Percentiles rank a stretch among this genome's conserved stretches.
Conservation (phyloP, 352 stramenopile genomes). For the Albugo laibachii region DNA sequence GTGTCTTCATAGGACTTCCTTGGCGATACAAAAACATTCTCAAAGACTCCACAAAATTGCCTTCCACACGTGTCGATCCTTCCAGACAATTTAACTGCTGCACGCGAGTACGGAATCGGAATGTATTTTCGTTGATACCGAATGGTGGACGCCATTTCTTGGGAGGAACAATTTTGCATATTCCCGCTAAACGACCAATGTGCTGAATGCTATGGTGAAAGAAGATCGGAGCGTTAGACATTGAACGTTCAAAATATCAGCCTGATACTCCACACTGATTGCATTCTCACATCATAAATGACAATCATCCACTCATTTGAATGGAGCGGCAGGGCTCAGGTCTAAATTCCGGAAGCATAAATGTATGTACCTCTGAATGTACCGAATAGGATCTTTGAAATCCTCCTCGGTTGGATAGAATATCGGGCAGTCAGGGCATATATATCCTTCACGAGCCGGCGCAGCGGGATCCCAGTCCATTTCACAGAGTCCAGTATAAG, state of each 20-base stretch:
- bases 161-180: conserved; percentile 97
- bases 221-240: too few relatives aligned
- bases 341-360: too few relatives aligned
- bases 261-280: too few relatives aligned
- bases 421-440: conserved; percentile 64
- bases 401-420: conserved; percentile 77
- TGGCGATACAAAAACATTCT: conserved; percentile 66
- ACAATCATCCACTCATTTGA: background rate
- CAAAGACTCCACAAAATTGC: conserved; percentile 59
- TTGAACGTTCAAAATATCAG: too few relatives aligned
- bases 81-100: conserved; percentile 80
- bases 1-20: conserved; percentile 54
- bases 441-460: conserved; percentile 26
- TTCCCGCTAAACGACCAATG: conserved; percentile 87
- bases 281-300: background rate
- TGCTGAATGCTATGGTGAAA: conserved; percentile 48
- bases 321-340: background rate
- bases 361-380: conserved; percentile 76
- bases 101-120: conserved; percentile 88
- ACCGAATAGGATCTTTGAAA: conserved; percentile 81
- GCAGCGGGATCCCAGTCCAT: too few relatives aligned
- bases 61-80: conserved; percentile 55
- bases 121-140: conserved; percentile 67
- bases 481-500: too few relatives aligned
- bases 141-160: conserved; percentile 83